Conservation (phyloP, 352 stramenopile genomes). For the Pythium phragmitis region DNA sequence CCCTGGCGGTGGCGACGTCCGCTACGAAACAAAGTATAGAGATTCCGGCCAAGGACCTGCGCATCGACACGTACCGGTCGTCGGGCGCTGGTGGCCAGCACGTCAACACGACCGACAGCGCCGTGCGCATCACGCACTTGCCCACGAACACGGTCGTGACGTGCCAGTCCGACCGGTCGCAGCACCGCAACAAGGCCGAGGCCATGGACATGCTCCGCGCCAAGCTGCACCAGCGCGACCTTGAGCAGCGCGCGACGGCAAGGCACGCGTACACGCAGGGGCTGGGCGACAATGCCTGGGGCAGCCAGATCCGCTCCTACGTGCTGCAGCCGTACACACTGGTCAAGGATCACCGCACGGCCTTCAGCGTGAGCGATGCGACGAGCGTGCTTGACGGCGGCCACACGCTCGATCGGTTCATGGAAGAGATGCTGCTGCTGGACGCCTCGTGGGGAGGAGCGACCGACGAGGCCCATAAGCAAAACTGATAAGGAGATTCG, state of each 20-base stretch:
- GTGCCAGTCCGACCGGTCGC: conserved; percentile 93
- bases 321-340: conserved; percentile 98
- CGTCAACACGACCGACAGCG: conserved; percentile 97
- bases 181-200: conserved; percentile 93
- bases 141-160: conserved; percentile 93
- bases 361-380: conserved; percentile 86
- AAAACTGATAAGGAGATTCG: not conserved
- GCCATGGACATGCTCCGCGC: conserved; percentile 85
- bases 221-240: conserved; percentile 69
- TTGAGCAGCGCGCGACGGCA: conserved; percentile 46
- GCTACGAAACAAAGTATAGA: conserved; percentile 36
- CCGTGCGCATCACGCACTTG: conserved; percentile 95
- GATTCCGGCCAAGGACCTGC: conserved; percentile 85
- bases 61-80: conserved; percentile 93
- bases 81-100: conserved; percentile 95
- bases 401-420: conserved; percentile 71
- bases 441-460: conserved; percentile 22
- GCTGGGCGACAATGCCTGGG: conserved; percentile 77
- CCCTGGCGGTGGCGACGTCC: conserved; percentile 38
- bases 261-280: conserved; percentile 61
- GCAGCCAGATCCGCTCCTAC: conserved; percentile 96
- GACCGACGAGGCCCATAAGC: not conserved
- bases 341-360: conserved; percentile 95
- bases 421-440: conserved; percentile 69
- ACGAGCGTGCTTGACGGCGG: conserved; percentile 92